Percentiles rank a stretch among this genome's conserved stretches.
Evolutionary conservation across 148 eudicot species (phyloP).

Genomic region (Vaccinium macrocarpon): DNA sequence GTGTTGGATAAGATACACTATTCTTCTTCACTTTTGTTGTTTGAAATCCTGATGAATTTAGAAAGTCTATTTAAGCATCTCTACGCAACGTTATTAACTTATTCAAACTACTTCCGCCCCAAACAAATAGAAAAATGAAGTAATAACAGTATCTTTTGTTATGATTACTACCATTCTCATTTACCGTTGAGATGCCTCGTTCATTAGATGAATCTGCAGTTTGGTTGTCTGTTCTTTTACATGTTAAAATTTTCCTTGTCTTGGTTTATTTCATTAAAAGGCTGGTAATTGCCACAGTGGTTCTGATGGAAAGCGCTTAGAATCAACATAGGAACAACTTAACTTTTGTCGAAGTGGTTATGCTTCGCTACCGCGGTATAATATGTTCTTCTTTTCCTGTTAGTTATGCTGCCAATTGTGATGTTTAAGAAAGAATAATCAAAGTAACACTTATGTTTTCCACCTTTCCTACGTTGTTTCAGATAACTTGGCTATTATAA

Average conservation of each 20-base stretch:
- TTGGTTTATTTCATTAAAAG: neutral
- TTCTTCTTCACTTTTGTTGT: neutral
- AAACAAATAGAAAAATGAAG: neutral
- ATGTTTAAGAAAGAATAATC: neutral
- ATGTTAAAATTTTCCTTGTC: neutral
- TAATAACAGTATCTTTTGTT: neutral
- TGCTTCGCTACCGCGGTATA: neutral
- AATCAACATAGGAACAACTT: neutral
- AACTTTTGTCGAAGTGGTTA: neutral
- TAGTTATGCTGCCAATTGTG: neutral
- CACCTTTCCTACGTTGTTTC: neutral
- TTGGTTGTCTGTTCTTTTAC: neutral
- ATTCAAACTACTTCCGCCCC: neutral
- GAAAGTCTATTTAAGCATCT: neutral
- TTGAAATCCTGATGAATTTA: neutral
- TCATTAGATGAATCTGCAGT: neutral
- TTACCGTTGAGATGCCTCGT: neutral
- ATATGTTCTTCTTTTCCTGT: neutral
- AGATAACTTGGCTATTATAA: neutral
- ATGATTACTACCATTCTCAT: constrained; percentile 6
- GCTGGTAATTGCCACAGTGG: neutral
- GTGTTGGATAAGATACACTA: neutral
- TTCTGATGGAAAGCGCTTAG: neutral
- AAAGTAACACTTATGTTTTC: neutral
- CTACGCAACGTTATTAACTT: neutral